Evolutionary conservation across 2,329 filamentous ascomycete species (phyloP).

Genomic region (Ophiocordyceps camponoti-leonardi): DNA sequence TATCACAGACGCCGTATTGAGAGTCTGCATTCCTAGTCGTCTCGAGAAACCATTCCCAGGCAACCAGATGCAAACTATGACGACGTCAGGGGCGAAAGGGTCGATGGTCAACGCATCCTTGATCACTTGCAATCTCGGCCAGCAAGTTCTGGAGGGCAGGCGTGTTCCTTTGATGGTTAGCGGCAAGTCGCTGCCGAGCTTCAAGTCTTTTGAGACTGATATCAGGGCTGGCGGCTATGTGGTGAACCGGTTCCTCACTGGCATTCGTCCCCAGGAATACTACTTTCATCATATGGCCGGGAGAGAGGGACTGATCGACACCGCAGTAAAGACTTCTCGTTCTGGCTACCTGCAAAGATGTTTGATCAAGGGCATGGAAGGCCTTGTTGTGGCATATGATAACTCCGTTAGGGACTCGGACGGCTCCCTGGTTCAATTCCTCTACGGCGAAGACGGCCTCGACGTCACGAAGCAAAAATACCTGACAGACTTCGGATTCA

Average conservation of each 20-base stretch:
- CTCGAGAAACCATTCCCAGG: conserved; percentile 85
- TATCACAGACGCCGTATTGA: conserved; percentile 66
- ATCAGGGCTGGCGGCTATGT: conserved; percentile 87
- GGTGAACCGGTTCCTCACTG: conserved; percentile 91
- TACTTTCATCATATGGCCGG: conserved; percentile 99
- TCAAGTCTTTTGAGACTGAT: conserved; percentile 79
- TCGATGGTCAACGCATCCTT: conserved; percentile 86
- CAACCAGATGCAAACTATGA: conserved; percentile 99
- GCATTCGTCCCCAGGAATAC: conserved; percentile 92
- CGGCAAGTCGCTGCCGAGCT: conserved; percentile 89
- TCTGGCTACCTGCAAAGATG: conserved; percentile 94
- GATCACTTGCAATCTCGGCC: conserved; percentile 93
- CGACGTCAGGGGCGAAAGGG: conserved; percentile 88
- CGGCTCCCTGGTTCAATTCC: conserved; percentile 81
- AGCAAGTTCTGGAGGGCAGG: conserved; percentile 88
- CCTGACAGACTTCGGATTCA: conserved; percentile 75
- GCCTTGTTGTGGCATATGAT: conserved; percentile 80
- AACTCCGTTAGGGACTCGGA: conserved; percentile 88
- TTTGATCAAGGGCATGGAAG: conserved; percentile 97
- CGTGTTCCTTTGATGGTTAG: conserved; percentile 96
- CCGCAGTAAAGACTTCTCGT: conserved; percentile 92
- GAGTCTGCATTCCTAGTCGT: conserved; percentile 60
- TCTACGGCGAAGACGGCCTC: conserved; percentile 92
- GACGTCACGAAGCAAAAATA: conserved; percentile 93
- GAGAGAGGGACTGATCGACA: conserved; percentile 95